These are phyloP conservation scores for Ilyonectria destructans DNA, from an alignment of 2,329 filamentous ascomycete species.

Conservation along the genomic window DNA sequence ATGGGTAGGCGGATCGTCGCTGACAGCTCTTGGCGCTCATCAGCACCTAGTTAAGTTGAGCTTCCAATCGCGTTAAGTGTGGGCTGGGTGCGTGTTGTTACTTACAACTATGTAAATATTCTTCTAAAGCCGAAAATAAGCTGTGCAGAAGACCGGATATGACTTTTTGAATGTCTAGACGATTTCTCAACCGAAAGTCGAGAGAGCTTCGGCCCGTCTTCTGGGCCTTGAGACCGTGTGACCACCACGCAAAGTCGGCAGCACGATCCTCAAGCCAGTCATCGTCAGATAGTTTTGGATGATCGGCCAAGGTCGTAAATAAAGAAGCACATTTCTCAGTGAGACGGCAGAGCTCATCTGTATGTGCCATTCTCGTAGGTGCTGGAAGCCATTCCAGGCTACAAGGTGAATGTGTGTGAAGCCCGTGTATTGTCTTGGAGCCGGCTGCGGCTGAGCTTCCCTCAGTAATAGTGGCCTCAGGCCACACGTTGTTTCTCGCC, in stretches of 20 bases:
- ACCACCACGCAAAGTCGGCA: not conserved
- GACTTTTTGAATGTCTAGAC: not conserved
- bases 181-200: conserved; percentile 2
- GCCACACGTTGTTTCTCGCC: no score
- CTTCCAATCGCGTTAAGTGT: not conserved
- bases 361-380: not conserved
- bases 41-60: not conserved
- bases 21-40: not conserved
- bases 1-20: not conserved
- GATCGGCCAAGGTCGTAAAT: not conserved
- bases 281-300: not conserved
- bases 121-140: not conserved
- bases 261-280: conserved; percentile 10
- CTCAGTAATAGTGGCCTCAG: no score
- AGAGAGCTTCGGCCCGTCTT: conserved; percentile 4
- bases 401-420: no score
- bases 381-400: not conserved
- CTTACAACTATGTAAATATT: not conserved
- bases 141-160: not conserved
- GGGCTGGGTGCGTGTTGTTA: no score
- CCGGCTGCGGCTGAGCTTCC: no score
- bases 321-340: not conserved
- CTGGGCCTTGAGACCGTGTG: not conserved
- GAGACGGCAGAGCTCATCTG: not conserved
- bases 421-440: no score